Percentiles rank a stretch among this genome's conserved stretches.
These are phyloP conservation scores for Tolypocladium sp. DNA, from an alignment of 2,329 filamentous ascomycete species.

Conservation along the genomic window DNA sequence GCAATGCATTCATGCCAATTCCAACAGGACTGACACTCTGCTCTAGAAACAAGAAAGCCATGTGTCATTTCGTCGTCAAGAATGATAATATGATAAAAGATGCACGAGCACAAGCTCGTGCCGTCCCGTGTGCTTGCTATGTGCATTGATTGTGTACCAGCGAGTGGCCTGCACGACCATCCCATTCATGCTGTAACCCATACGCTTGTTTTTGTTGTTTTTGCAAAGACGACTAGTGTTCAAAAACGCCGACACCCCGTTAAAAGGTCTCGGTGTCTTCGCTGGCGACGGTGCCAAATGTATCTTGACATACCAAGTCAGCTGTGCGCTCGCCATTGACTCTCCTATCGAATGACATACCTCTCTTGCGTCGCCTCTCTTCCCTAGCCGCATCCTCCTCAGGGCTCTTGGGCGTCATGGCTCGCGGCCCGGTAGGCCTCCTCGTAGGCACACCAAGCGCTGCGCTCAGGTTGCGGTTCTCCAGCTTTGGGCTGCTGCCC, in stretches of 20 bases:
- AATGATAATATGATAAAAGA: constrained; percentile 4
- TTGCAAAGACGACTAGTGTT: not conserved
- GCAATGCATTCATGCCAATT: not conserved
- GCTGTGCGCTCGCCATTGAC: not conserved
- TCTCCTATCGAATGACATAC: constrained; percentile 26
- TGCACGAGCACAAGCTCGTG: not conserved
- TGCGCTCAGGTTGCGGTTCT: constrained; percentile 48
- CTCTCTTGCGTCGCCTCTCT: constrained; percentile 47
- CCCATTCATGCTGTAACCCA: not conserved
- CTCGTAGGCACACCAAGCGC: constrained; percentile 42
- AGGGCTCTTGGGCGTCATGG: constrained; percentile 50
- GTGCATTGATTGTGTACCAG: not conserved
- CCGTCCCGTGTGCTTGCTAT: not conserved
- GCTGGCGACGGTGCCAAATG: constrained; percentile 24
- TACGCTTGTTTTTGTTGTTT: not conserved
- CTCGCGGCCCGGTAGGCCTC: constrained; percentile 48
- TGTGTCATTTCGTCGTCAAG: constrained; percentile 10
- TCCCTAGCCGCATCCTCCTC: constrained; percentile 35
- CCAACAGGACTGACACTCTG: constrained; percentile 2
- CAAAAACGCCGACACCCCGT: constrained; percentile 1
- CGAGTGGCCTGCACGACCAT: not conserved
- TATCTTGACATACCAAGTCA: constrained; percentile 13
- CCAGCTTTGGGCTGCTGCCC: constrained; percentile 45
- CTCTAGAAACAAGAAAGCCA: constrained; percentile 10
- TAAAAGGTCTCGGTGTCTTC: constrained; percentile 28